Evolutionary conservation across 805 yeast genomes (phyloP).

Genomic region (Hemisphaericaspora nanyangensis): DNA sequence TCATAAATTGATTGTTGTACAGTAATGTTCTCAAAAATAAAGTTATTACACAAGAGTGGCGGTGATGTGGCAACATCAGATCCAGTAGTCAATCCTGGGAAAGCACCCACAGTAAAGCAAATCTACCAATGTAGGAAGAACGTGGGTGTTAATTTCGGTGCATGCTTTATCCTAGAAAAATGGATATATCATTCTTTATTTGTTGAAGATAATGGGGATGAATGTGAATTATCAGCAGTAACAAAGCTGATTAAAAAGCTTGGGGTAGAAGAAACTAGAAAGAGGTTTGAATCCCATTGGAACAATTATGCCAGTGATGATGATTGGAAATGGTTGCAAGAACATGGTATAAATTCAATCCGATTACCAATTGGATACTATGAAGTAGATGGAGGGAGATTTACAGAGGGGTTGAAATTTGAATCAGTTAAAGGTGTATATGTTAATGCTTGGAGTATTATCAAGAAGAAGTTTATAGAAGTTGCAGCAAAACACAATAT

Average conservation of each 20-base stretch:
- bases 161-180: conserved; percentile 73
- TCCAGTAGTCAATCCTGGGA: conserved; percentile 23
- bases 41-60: conserved; percentile 26
- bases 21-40: conserved; percentile 34
- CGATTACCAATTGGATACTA: conserved; percentile 92
- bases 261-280: conserved; percentile 53
- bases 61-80: conserved; percentile 18
- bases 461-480: conserved; percentile 49
- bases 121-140: conserved; percentile 61
- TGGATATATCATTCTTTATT: conserved; percentile 70
- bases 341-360: conserved; percentile 69
- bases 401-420: conserved; percentile 60
- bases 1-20: too few relatives aligned
- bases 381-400: conserved; percentile 67
- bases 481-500: conserved; percentile 62
- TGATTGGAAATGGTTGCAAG: conserved; percentile 77
- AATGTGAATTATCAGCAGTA: conserved; percentile 73
- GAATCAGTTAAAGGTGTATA: conserved; percentile 52
- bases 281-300: conserved; percentile 65
- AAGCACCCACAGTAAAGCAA: conserved; percentile 37
- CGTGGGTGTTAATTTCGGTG: conserved; percentile 84
- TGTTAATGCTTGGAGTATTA: conserved; percentile 65
- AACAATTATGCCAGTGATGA: conserved; percentile 51
- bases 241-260: conserved; percentile 40
- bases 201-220: conserved; percentile 44